A percentile compares a stretch with the other conserved stretches of the same genome.
phyloP scores from a whole-genome alignment of 495 filamentous ascomycete species.

The Xanthoparmelia taractica region DNA sequence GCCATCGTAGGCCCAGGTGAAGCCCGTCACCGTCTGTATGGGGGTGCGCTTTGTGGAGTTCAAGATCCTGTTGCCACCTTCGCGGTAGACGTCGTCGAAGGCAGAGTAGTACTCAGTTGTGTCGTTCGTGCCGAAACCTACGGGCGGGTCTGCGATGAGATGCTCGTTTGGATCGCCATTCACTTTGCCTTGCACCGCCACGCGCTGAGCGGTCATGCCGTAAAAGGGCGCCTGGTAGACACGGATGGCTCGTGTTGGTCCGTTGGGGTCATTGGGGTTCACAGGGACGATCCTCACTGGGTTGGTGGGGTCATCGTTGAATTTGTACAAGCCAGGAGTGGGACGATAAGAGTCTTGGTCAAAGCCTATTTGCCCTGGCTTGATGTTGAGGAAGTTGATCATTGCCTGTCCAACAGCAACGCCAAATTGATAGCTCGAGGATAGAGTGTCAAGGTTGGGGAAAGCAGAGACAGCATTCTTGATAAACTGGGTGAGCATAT shows the following conservation, averaged over 20 bases:
- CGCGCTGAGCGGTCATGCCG: constrained; percentile 27
- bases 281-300: constrained; percentile 30
- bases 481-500: neutral
- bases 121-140: constrained; percentile 24
- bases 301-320: constrained; percentile 34
- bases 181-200: constrained; percentile 27
- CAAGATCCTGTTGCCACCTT: constrained; percentile 25
- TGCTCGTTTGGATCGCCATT: constrained; percentile 26
- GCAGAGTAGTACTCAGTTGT: constrained; percentile 26
- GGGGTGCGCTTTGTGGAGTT: constrained; percentile 29
- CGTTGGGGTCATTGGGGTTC: constrained; percentile 29
- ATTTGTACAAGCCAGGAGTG: constrained; percentile 25
- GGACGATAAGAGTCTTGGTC: constrained; percentile 25
- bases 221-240: constrained; percentile 29
- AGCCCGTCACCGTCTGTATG: constrained; percentile 25
- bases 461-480: neutral
- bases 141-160: constrained; percentile 31
- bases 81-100: constrained; percentile 25
- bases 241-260: constrained; percentile 24
- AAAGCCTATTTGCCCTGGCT: constrained; percentile 12
- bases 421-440: constrained; percentile 27
- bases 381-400: constrained; percentile 22
- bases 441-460: constrained; percentile 23
- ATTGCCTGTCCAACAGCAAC: constrained; percentile 27
- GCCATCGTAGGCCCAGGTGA: constrained; percentile 37